phyloP scores from a whole-genome alignment of 1,139 yeast genomes.

The Barnettozyma hawaiiensis region DNA sequence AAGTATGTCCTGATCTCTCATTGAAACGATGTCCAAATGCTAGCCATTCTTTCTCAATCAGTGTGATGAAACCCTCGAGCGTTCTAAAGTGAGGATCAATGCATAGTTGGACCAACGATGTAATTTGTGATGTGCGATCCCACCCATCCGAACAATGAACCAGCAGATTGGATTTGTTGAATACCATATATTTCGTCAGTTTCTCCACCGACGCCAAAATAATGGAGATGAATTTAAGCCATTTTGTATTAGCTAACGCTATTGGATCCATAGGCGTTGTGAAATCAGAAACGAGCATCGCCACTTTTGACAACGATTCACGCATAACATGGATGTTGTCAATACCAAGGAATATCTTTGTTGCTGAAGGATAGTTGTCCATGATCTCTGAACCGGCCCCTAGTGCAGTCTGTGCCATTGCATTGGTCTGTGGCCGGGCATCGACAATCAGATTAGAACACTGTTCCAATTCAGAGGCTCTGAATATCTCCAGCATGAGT shows the following conservation, averaged over 20 bases:
- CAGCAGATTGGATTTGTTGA: constrained; percentile 75
- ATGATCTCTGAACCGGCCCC: constrained; percentile 97
- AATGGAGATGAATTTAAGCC: constrained; percentile 71
- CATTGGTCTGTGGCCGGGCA: constrained; percentile 88
- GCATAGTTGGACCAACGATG: constrained; percentile 79
- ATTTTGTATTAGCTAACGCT: constrained; percentile 57
- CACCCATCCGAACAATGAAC: constrained; percentile 98
- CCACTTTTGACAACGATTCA: constrained; percentile 65
- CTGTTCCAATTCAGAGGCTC: constrained; percentile 27
- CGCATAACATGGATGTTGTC: constrained; percentile 96
- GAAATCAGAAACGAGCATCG: constrained; percentile 59
- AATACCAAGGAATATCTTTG: constrained; percentile 78
- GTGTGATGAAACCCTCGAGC: constrained; percentile 73
- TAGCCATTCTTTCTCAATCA: constrained; percentile 92
- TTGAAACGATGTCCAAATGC: constrained; percentile 90
- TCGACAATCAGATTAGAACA: constrained; percentile 70
- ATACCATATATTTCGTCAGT: constrained; percentile 71
- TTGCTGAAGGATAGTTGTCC: constrained; percentile 63
- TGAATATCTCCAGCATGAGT: constrained; percentile 67
- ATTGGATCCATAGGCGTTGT: constrained; percentile 36
- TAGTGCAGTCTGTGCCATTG: constrained; percentile 92
- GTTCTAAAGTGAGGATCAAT: constrained; percentile 90
- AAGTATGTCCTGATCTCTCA: constrained; percentile 72
- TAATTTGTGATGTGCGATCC: constrained; percentile 92
- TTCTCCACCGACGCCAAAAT: constrained; percentile 74